Conservation (phyloP, 495 filamentous ascomycete genomes). For the Hypoxylon perforatum region DNA sequence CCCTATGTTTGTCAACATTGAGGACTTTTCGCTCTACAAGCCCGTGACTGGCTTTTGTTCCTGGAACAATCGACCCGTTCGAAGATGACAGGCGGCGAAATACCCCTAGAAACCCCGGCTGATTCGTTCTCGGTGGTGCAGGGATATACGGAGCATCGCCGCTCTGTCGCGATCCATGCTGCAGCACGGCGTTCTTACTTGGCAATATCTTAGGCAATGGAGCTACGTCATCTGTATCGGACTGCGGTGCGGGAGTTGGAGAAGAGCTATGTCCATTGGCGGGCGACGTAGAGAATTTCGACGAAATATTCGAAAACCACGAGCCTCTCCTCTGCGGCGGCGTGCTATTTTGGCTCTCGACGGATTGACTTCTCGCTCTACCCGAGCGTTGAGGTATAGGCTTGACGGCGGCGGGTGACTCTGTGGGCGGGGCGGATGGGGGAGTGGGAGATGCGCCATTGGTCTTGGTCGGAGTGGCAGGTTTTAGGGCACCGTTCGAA, state of each 20-base stretch:
- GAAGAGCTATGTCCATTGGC: conserved; percentile 56
- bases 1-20: conserved; percentile 83
- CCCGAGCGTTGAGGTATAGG: conserved; percentile 38
- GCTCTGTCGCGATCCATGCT: conserved; percentile 58
- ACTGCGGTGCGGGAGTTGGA: conserved; percentile 53
- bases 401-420: conserved; percentile 28
- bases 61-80: conserved; percentile 56
- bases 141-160: conserved; percentile 73
- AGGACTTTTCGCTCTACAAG: conserved; percentile 81
- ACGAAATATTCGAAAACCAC: conserved; percentile 92
- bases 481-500: conserved; percentile 26
- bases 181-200: conserved; percentile 64
- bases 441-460: conserved; percentile 34
- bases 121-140: conserved; percentile 69
- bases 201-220: conserved; percentile 65
- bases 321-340: conserved; percentile 72
- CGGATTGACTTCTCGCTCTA: conserved; percentile 38
- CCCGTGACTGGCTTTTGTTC: conserved; percentile 58
- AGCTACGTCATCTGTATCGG: conserved; percentile 64
- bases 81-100: conserved; percentile 84
- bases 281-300: conserved; percentile 85
- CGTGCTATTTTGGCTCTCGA: conserved; percentile 34
- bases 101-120: conserved; percentile 82
- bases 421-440: conserved; percentile 15
- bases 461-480: conserved; percentile 26